Evolutionary conservation across 768 basidiomycete species (phyloP).

Genomic region (Dacryopinax primogenitus): DNA sequence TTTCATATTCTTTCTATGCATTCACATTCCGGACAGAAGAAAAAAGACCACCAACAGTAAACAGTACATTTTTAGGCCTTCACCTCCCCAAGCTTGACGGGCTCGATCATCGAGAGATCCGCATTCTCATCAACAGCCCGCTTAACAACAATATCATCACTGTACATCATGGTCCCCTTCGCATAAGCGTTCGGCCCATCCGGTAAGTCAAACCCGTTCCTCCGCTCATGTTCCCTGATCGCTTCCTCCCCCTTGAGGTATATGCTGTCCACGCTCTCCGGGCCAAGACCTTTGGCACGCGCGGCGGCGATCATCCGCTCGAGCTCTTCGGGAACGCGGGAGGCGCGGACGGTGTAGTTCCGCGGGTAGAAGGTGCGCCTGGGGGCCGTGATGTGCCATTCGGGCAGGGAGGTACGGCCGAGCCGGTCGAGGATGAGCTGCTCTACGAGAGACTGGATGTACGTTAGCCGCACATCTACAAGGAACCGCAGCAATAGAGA

Average conservation of each 20-base stretch:
- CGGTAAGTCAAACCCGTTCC: constrained; percentile 12
- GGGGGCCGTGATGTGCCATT: constrained; percentile 16
- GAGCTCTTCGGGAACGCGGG: constrained; percentile 15
- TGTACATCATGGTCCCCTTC: neutral
- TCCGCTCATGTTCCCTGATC: constrained; percentile 12
- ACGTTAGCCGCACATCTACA: neutral
- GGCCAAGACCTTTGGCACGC: constrained; percentile 16
- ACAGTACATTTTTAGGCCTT: no score
- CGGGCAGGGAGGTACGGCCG: constrained; percentile 15
- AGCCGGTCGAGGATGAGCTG: constrained; percentile 20
- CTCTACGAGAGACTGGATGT: constrained; percentile 15
- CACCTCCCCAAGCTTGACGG: no score
- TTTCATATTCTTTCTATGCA: no score
- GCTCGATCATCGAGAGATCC: no score
- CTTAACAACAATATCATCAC: neutral
- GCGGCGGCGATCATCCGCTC: constrained; percentile 18
- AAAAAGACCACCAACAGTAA: no score
- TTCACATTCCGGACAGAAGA: no score
- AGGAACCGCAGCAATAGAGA: neutral
- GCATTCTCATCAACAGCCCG: neutral
- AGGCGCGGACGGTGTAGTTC: constrained; percentile 19
- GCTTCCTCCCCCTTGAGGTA: constrained; percentile 15
- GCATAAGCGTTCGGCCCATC: constrained; percentile 7
- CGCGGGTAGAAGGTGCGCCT: constrained; percentile 18
- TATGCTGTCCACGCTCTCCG: constrained; percentile 17